Evolutionary conservation across 352 stramenopile genomes (phyloP).

Genomic region (Pythium monospermum): DNA sequence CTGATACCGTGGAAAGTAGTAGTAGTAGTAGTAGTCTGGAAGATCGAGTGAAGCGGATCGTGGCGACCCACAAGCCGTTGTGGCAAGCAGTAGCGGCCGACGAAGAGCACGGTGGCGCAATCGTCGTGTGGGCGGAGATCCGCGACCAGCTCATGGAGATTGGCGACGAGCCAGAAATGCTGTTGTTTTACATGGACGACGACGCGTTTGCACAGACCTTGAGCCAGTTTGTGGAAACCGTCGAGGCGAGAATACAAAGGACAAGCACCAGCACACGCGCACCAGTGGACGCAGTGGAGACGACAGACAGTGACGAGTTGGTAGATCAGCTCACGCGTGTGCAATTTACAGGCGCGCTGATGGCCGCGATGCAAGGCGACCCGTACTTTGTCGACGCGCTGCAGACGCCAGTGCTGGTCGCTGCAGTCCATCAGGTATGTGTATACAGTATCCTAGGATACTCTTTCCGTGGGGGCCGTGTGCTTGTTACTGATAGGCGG

Average conservation of each 20-base stretch:
- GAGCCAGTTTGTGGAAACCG: conserved; percentile 28
- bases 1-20: conserved; percentile 1
- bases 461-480: no score
- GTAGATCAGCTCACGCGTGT: conserved; percentile 40
- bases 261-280: not conserved
- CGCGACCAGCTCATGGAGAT: conserved; percentile 47
- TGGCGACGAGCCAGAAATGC: conserved; percentile 57
- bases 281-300: not conserved
- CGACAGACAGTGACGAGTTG: conserved; percentile 9
- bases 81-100: conserved; percentile 11
- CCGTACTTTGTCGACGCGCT: conserved; percentile 50
- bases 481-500: no score
- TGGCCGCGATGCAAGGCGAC: conserved; percentile 57
- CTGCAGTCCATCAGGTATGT: conserved; percentile 62
- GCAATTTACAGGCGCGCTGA: conserved; percentile 39
- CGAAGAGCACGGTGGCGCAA: no score
- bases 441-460: no score
- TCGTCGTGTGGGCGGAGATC: conserved; percentile 26
- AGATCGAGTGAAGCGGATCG: conserved; percentile 29
- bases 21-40: conserved; percentile 26
- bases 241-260: no score
- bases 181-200: conserved; percentile 64
- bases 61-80: conserved; percentile 2
- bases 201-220: conserved; percentile 30
- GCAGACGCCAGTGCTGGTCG: conserved; percentile 43